phyloP scores from a whole-genome alignment of 2,329 filamentous ascomycete species.

The Cyclaneusma minus region DNA sequence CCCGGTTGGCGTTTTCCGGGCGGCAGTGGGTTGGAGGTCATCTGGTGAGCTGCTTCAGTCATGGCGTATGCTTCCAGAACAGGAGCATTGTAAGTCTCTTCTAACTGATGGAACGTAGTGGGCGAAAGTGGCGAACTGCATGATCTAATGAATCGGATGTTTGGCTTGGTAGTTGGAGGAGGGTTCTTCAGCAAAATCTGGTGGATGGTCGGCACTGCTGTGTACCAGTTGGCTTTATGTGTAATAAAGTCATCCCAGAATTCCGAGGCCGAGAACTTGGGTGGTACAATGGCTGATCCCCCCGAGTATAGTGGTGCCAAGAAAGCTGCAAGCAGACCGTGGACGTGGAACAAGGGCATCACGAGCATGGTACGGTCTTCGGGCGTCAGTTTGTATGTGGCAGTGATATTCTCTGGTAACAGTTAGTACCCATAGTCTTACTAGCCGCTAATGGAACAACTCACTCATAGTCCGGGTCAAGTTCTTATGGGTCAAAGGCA shows the following conservation, averaged over 20 bases:
- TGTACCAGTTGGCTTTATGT: slow-evolving; percentile 78
- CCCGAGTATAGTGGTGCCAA: slow-evolving; percentile 61
- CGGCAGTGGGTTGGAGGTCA: slow-evolving; percentile 63
- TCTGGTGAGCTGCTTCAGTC: slow-evolving; percentile 79
- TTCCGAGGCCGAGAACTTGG: slow-evolving; percentile 64
- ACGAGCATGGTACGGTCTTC: slow-evolving; percentile 70
- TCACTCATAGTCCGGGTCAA: slow-evolving; percentile 65
- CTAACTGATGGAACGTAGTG: slow-evolving; percentile 66
- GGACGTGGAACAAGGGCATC: slow-evolving; percentile 85
- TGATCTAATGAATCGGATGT: slow-evolving; percentile 75
- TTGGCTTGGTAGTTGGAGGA: slow-evolving; percentile 48
- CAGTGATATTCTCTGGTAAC: slow-evolving; percentile 51
- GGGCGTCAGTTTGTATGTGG: slow-evolving; percentile 57
- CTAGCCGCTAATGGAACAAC: slow-evolving; percentile 9
- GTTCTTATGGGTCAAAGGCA: slow-evolving; percentile 68
- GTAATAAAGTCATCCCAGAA: slow-evolving; percentile 69
- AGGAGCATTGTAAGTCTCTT: slow-evolving; percentile 59
- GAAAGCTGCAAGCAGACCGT: slow-evolving; percentile 73
- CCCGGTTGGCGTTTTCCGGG: slow-evolving; percentile 62
- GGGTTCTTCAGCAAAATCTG: slow-evolving; percentile 71
- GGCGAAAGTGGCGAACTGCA: slow-evolving; percentile 76
- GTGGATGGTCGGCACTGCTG: slow-evolving; percentile 83
- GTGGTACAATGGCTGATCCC: slow-evolving; percentile 65
- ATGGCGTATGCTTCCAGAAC: slow-evolving; percentile 86
- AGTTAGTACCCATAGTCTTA: slow-evolving; percentile 2